Conservation (phyloP, 2,329 filamentous ascomycete species). For the Aquanectria penicillioides region DNA sequence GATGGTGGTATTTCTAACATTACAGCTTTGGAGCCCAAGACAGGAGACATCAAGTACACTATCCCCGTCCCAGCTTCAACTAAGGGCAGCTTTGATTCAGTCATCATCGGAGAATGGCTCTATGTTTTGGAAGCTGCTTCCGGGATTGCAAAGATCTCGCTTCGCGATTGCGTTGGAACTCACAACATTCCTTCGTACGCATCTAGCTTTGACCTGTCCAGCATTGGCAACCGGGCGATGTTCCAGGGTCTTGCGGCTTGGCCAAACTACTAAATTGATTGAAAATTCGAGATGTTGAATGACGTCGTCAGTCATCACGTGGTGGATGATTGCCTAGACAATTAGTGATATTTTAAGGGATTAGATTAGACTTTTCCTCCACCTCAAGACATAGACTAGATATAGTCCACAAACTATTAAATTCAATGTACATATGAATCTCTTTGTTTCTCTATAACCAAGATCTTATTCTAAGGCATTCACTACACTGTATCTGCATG, state of each 20-base stretch:
- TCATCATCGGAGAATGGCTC: background rate
- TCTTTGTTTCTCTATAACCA: too few species aligned
- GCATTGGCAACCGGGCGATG: background rate
- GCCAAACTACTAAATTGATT: background rate
- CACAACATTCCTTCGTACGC: background rate
- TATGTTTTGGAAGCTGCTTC: background rate
- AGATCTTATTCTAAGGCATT: too few species aligned
- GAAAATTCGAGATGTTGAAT: too few species aligned
- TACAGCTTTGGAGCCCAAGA: background rate
- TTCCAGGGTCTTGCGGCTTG: conserved; percentile 2
- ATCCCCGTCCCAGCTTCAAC: background rate
- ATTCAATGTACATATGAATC: too few species aligned
- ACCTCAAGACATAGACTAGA: too few species aligned
- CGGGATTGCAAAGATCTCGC: background rate
- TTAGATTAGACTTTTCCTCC: too few species aligned
- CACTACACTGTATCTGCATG: too few species aligned
- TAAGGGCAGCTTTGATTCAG: conserved; percentile 1
- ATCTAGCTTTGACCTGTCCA: background rate
- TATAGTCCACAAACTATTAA: too few species aligned
- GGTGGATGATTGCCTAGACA: too few species aligned
- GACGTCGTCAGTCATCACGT: too few species aligned
- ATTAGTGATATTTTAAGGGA: too few species aligned
- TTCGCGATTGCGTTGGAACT: background rate
- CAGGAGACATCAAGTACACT: background rate
- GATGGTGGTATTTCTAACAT: background rate